Evolutionary conservation across 129 eudicot genomes (phyloP).

Genomic region (Oenanthe sinensis): DNA sequence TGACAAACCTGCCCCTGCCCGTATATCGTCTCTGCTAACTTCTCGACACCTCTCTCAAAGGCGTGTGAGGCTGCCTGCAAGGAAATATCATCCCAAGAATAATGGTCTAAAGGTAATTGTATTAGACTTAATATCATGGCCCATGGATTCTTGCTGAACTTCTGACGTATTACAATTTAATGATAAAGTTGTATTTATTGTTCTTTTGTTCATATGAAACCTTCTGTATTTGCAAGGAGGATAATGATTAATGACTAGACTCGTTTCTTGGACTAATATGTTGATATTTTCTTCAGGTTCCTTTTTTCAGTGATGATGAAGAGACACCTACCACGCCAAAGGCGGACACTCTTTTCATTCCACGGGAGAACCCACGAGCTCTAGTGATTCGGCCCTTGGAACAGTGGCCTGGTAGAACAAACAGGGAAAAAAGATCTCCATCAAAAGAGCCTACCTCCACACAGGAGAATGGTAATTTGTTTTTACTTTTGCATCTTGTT

Average conservation of each 20-base stretch:
- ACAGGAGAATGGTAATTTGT: constrained; percentile 51
- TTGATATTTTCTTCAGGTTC: constrained; percentile 40
- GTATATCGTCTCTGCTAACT: constrained; percentile 79
- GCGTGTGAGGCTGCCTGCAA: constrained; percentile 75
- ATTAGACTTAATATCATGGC: background rate
- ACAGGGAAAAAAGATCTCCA: constrained; percentile 33
- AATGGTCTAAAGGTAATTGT: constrained; percentile 74
- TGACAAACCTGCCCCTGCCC: constrained; percentile 81
- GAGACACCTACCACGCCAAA: constrained; percentile 79
- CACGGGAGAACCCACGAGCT: constrained; percentile 98
- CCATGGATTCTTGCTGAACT: background rate
- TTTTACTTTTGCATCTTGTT: background rate
- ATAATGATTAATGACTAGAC: background rate
- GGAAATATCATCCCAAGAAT: constrained; percentile 80
- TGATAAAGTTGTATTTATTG: background rate
- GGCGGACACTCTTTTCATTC: constrained; percentile 92
- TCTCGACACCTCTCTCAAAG: constrained; percentile 94
- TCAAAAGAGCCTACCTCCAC: constrained; percentile 25
- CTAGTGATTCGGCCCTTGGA: constrained; percentile 82
- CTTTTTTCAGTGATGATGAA: constrained; percentile 85
- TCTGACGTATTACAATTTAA: background rate
- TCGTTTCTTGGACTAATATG: background rate
- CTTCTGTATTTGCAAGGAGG: background rate
- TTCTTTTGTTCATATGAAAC: background rate
- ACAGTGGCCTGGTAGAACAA: constrained; percentile 60